Percentiles rank a stretch among this genome's conserved stretches.
Evolutionary conservation across 1,284 basidiomycete genomes (phyloP).

Genomic region (Trametes pubescens): DNA sequence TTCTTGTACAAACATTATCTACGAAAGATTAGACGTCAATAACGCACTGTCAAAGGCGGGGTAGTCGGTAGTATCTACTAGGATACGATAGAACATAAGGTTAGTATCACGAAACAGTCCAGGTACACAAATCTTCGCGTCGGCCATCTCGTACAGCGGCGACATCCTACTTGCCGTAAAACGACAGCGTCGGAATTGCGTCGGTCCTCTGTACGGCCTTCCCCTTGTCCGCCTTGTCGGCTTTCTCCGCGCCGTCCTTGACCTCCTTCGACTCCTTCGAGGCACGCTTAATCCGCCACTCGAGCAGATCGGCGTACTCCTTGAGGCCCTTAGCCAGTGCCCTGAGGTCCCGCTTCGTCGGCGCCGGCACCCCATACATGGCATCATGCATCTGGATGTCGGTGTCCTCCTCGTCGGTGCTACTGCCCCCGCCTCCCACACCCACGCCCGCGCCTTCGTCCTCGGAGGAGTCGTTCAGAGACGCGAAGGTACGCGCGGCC

Average conservation of each 20-base stretch:
- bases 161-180: conserved; percentile 31
- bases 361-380: conserved; percentile 26
- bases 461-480: conserved; percentile 17
- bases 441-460: conserved; percentile 5
- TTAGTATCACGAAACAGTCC: not conserved
- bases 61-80: not conserved
- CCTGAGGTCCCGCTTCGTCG: conserved; percentile 38
- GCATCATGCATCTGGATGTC: conserved; percentile 26
- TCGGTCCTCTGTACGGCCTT: conserved; percentile 33
- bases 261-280: conserved; percentile 27
- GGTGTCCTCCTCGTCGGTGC: conserved; percentile 17
- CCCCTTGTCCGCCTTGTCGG: conserved; percentile 8
- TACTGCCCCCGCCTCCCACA: not conserved
- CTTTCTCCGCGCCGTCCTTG: conserved; percentile 10
- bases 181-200: conserved; percentile 34
- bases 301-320: conserved; percentile 45
- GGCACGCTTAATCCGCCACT: conserved; percentile 46
- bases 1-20: conserved; percentile 6
- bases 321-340: conserved; percentile 41
- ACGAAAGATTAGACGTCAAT: not conserved
- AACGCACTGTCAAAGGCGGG: not conserved
- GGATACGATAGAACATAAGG: not conserved
- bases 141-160: not conserved
- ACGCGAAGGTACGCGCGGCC: conserved; percentile 20
- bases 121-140: not conserved